Conservation (phyloP, 1,139 yeast genomes). For the Arxiozyma slooffiae region DNA sequence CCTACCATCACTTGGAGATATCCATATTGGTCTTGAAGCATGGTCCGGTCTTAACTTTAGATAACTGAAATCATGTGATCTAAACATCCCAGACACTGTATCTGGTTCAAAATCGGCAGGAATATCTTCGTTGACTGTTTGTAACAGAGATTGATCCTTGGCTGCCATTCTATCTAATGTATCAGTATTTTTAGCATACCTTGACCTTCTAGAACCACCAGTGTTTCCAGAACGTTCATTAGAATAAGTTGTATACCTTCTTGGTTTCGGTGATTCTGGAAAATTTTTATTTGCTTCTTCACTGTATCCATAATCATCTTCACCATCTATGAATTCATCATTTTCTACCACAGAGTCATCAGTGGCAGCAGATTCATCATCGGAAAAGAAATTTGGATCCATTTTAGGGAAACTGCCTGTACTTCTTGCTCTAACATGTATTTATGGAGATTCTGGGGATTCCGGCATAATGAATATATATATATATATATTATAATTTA, state of each 20-base stretch:
- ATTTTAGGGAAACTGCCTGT: constrained; percentile 16
- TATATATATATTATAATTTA: neutral
- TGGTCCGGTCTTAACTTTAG: constrained; percentile 86
- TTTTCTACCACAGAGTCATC: constrained; percentile 22
- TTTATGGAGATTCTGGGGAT: neutral
- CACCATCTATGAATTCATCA: constrained; percentile 19
- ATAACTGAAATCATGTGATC: constrained; percentile 77
- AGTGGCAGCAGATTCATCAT: constrained; percentile 29
- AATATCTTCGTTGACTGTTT: constrained; percentile 39
- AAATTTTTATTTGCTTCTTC: constrained; percentile 9
- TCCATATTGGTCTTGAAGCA: constrained; percentile 91
- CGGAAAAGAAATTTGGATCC: constrained; percentile 24
- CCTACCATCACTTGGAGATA: constrained; percentile 84
- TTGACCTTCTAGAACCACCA: constrained; percentile 8
- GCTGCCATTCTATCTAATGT: constrained; percentile 27
- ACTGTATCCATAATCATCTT: constrained; percentile 19
- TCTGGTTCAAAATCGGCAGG: constrained; percentile 73
- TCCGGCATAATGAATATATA: too few species aligned
- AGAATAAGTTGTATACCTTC: constrained; percentile 1
- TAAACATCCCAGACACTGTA: constrained; percentile 75
- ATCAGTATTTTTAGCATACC: constrained; percentile 11
- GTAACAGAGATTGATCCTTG: constrained; percentile 26
- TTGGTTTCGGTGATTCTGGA: constrained; percentile 8
- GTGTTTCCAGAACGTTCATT: neutral
- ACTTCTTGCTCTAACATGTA: constrained; percentile 17